phyloP scores from a whole-genome alignment of 495 filamentous ascomycete species.

The Hypomontagnella monticulosa region DNA sequence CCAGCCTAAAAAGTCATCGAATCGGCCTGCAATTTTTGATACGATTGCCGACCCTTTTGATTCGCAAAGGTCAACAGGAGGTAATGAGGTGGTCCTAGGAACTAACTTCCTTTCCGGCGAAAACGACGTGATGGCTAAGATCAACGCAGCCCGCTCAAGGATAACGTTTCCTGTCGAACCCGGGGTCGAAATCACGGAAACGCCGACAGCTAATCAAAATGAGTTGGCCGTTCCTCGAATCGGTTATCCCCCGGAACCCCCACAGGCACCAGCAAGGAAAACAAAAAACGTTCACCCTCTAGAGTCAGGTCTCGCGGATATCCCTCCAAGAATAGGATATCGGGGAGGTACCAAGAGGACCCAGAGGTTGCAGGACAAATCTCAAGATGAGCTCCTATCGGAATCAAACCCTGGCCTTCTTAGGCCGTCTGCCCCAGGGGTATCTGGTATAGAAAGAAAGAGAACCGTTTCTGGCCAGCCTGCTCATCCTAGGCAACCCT shows the following conservation, averaged over 20 bases:
- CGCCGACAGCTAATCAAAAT: conserved; percentile 47
- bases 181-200: conserved; percentile 51
- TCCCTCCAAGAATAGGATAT: conserved; percentile 71
- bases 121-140: conserved; percentile 56
- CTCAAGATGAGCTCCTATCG: conserved; percentile 43
- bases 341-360: conserved; percentile 60
- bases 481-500: conserved; percentile 65
- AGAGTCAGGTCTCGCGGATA: conserved; percentile 63
- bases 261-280: conserved; percentile 72
- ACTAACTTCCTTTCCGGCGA: conserved; percentile 49
- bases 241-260: conserved; percentile 62
- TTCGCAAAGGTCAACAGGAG: conserved; percentile 46
- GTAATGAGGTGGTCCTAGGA: conserved; percentile 48
- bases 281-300: conserved; percentile 66
- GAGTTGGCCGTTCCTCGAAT: conserved; percentile 52
- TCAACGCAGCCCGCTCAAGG: conserved; percentile 51
- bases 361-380: conserved; percentile 57
- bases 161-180: conserved; percentile 38
- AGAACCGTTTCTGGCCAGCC: conserved; percentile 86
- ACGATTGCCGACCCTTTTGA: conserved; percentile 55
- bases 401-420: conserved; percentile 40
- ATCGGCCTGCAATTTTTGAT: conserved; percentile 50
- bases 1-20: conserved; percentile 48
- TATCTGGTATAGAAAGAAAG: conserved; percentile 70
- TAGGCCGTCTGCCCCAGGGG: conserved; percentile 33